A percentile compares a stretch with the other conserved stretches of the same genome.
phyloP scores from a whole-genome alignment of 2,329 filamentous ascomycete species.

The Neonectria hederae region DNA sequence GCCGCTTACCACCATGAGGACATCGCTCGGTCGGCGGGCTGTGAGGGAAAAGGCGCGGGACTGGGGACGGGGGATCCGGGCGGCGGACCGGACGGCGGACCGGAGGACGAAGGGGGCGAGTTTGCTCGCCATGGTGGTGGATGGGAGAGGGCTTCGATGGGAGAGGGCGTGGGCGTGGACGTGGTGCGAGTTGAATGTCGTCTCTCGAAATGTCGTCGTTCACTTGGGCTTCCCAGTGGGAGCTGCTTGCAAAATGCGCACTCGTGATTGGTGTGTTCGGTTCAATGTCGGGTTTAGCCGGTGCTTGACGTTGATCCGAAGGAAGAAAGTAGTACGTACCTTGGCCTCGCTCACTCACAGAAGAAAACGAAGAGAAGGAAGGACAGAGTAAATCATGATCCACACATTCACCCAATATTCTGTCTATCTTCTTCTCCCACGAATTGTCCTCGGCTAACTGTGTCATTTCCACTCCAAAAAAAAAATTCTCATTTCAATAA shows the following conservation, averaged over 20 bases:
- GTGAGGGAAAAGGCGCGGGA: conserved; percentile 77
- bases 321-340: conserved; percentile 24
- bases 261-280: conserved; percentile 46
- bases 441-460: not conserved
- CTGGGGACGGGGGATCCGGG: conserved; percentile 71
- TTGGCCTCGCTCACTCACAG: not conserved
- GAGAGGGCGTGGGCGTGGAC: conserved; percentile 31
- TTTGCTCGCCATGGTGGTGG: conserved; percentile 79
- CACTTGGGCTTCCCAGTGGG: conserved; percentile 39
- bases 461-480: not conserved
- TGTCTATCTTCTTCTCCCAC: not conserved
- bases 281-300: conserved; percentile 39
- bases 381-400: not conserved
- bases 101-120: conserved; percentile 78
- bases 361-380: not conserved
- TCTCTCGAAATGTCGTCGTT: conserved; percentile 48
- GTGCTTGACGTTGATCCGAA: conserved; percentile 17
- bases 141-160: conserved; percentile 32
- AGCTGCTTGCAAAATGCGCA: conserved; percentile 49
- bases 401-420: not conserved
- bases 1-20: conserved; percentile 71
- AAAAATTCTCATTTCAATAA: not conserved
- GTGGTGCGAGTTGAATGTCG: conserved; percentile 38
- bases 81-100: conserved; percentile 71
- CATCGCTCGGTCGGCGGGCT: conserved; percentile 75